A percentile compares a stretch with the other conserved stretches of the same genome.
Conservation (phyloP, 129 eudicot species). For the Lactuca saligna region DNA sequence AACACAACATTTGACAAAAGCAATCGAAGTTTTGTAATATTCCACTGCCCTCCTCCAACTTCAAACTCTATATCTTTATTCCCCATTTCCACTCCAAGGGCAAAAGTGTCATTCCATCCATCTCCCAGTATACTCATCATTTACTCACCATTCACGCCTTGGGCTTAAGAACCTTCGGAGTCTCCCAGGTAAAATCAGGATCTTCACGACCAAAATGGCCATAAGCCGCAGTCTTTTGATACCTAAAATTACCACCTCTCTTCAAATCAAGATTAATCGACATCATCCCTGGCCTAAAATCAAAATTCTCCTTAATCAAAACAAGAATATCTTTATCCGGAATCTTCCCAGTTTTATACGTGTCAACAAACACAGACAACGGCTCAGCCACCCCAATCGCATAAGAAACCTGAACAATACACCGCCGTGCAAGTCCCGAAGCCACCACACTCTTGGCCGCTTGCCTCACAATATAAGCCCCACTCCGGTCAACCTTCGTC, state of each 20-base stretch:
- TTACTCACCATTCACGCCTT: constrained; percentile 32
- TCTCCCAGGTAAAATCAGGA: constrained; percentile 86
- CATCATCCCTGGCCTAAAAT: constrained; percentile 85
- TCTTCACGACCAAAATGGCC: constrained; percentile 84
- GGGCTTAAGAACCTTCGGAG: constrained; percentile 61
- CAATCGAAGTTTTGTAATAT: constrained; percentile 5
- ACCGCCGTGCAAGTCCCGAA: constrained; percentile 71
- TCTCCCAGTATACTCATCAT: background rate
- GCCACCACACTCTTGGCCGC: constrained; percentile 79
- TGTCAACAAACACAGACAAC: constrained; percentile 66
- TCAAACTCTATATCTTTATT: constrained; percentile 32
- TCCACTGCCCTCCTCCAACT: constrained; percentile 12
- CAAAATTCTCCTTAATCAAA: constrained; percentile 65
- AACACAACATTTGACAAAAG: constrained; percentile 22
- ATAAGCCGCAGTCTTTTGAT: constrained; percentile 74
- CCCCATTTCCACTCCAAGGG: constrained; percentile 14
- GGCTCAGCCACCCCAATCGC: constrained; percentile 84
- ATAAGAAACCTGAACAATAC: constrained; percentile 76
- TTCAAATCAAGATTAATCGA: constrained; percentile 61
- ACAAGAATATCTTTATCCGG: constrained; percentile 66
- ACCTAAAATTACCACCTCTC: constrained; percentile 76
- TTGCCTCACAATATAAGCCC: constrained; percentile 75
- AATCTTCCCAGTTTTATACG: constrained; percentile 63
- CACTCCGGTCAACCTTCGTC: constrained; percentile 72
- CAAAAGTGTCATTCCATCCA: constrained; percentile 1